Evolutionary conservation across 352 stramenopile species (phyloP).

Genomic region (Phytophthora nicotianae): DNA sequence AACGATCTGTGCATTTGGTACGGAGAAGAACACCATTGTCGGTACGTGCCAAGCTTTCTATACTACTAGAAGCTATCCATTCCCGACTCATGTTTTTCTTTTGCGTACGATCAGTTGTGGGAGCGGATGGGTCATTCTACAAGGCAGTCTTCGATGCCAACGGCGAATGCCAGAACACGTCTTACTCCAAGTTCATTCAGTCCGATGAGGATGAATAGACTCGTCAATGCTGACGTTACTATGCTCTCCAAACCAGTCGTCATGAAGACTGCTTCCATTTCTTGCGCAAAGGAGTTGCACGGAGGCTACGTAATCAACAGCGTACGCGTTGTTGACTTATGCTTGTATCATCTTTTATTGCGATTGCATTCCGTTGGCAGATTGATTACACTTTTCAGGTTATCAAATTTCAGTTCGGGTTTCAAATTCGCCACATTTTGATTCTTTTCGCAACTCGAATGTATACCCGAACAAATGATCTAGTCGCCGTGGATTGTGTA

Average conservation of each 20-base stretch:
- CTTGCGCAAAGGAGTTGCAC: slow-evolving; percentile 17
- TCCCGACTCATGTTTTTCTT: slow-evolving; percentile 1
- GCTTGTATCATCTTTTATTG: slow-evolving; percentile 50
- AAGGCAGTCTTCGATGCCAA: slow-evolving; percentile 89
- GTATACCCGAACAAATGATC: not conserved
- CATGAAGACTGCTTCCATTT: slow-evolving; percentile 19
- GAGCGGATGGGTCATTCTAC: slow-evolving; percentile 89
- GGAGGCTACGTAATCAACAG: slow-evolving; percentile 23
- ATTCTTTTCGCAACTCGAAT: too few species aligned
- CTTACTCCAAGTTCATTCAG: slow-evolving; percentile 92
- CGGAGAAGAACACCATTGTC: slow-evolving; percentile 93
- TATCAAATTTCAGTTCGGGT: slow-evolving; percentile 34
- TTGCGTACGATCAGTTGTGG: slow-evolving; percentile 64
- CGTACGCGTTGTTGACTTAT: slow-evolving; percentile 24
- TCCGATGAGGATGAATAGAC: slow-evolving; percentile 87
- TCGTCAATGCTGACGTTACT: slow-evolving; percentile 7
- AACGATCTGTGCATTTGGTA: slow-evolving; percentile 93
- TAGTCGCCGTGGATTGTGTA: slow-evolving; percentile 82
- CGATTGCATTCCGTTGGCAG: slow-evolving; percentile 22
- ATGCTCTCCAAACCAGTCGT: slow-evolving; percentile 17
- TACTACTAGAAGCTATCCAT: not conserved
- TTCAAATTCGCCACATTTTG: slow-evolving; percentile 12
- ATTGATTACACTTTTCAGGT: slow-evolving; percentile 29
- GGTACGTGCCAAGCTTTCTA: slow-evolving; percentile 45
- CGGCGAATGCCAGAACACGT: slow-evolving; percentile 89